Base-by-base conservation (phyloP, 345 rosid species). In the Limnanthes douglasii region DNA sequence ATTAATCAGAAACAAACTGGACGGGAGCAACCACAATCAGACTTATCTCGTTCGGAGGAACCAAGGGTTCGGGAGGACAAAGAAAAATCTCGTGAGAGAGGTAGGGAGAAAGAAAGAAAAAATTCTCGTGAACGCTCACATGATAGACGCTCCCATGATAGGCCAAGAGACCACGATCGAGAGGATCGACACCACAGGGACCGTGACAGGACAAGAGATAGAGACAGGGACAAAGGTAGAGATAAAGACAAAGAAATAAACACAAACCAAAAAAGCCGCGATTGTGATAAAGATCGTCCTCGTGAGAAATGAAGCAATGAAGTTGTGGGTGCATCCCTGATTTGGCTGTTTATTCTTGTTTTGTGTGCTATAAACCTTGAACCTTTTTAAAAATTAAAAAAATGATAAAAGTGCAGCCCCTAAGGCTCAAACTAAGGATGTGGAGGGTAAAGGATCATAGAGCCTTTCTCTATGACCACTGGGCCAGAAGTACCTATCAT, bases 121-220 rank as follows among this genome's bases (percentile, higher is more conserved):
- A 76, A 60, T 47, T 90, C 98, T 6, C 77, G 48, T 24, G 95
- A 90, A 46, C n/a, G n/a, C n/a, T n/a, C n/a, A n/a, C n/a, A n/a
- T n/a, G n/a, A n/a, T n/a, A n/a, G n/a, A n/a, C 66, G 48, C 24
- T 70, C 92, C 31, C 86, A 68, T 41, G 97, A 90, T 21, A 61
- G 48, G 47, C 84, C 86, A 9, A 72, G 71, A 57, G 96, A 84
- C 28, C 94, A 80, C 54, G 92, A 80, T 45, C 70, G 71, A 45
- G 96, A 90, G 52, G 93, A 78, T 26, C 73, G 85, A 47, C 96
- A 78, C 54, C 78, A 72, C 18, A 66, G 75, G 51, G 94, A 81
- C 37, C 69, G 86, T 39, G 93, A 73, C 43, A 63, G 76, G 54
- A 74, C 69, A 24, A 72, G 67, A 46, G 94, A 81, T 15, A 56